Conservation (phyloP, 2,329 filamentous ascomycete species). For the Pestalotiopsis sp. region DNA sequence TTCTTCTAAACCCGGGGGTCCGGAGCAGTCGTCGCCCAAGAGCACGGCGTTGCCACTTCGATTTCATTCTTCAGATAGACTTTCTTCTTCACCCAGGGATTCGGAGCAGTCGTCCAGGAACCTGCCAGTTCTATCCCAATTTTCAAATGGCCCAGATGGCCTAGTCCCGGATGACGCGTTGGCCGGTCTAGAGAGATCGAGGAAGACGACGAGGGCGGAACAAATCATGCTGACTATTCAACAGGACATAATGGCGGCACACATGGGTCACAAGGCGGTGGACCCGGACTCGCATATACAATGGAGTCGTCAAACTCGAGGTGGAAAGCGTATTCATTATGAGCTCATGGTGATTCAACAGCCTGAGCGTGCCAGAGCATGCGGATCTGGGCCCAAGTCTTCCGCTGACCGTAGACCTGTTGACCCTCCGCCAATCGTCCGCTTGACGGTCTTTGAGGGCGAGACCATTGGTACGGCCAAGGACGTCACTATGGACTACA, state of each 20-base stretch:
- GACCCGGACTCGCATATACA: not conserved
- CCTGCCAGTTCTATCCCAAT: not conserved
- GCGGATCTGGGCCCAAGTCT: slow-evolving; percentile 91
- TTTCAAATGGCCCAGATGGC: not conserved
- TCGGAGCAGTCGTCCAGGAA: too few relatives aligned
- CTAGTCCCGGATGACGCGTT: too few relatives aligned
- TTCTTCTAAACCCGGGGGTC: too few relatives aligned
- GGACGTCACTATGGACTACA: slow-evolving; percentile 86
- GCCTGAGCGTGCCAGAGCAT: slow-evolving; percentile 90
- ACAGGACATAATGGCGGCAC: slow-evolving; percentile 5
- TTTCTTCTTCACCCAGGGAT: too few relatives aligned
- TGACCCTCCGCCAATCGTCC: slow-evolving; percentile 91
- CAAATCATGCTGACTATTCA: not conserved
- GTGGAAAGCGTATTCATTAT: slow-evolving; percentile 79
- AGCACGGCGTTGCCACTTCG: too few relatives aligned
- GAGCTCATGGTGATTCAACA: slow-evolving; percentile 86
- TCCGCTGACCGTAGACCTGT: slow-evolving; percentile 89
- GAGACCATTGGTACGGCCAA: slow-evolving; percentile 57
- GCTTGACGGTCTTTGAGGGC: slow-evolving; percentile 82
- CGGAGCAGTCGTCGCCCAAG: too few relatives aligned
- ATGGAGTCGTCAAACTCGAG: slow-evolving; percentile 60
- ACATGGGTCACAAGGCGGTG: not conserved
- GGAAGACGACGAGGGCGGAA: too few relatives aligned
- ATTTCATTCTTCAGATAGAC: too few relatives aligned
- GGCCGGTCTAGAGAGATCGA: too few relatives aligned